phyloP scores from a whole-genome alignment of 306 rosid species.

The Mucuna pruriens region DNA sequence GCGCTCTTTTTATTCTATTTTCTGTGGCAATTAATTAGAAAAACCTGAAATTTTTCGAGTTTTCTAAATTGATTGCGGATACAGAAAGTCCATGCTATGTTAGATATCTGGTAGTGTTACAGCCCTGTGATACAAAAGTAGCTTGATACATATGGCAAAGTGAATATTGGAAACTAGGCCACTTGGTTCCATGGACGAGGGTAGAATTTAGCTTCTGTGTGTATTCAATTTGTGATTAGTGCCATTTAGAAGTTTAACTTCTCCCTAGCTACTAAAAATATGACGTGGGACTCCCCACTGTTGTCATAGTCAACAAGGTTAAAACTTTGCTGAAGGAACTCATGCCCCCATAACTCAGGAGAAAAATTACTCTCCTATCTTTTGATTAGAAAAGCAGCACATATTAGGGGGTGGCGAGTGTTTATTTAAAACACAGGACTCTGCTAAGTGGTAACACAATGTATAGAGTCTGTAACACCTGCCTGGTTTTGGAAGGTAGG shows the following conservation, averaged over 20 bases:
- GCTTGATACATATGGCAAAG: background rate
- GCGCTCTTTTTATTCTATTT: background rate
- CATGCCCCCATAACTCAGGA: background rate
- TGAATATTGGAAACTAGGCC: background rate
- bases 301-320: background rate
- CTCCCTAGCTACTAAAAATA: background rate
- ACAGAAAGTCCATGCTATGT: background rate
- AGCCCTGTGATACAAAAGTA: background rate
- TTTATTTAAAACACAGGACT: background rate
- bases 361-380: background rate
- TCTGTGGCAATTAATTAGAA: conserved; percentile 7
- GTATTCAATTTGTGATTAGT: background rate
- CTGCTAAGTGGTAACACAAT: background rate
- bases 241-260: background rate
- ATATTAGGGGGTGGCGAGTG: background rate
- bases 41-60: conserved; percentile 12
- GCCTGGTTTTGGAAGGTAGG: background rate
- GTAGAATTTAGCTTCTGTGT: background rate
- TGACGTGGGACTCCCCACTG: background rate
- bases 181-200: background rate
- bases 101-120: background rate
- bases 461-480: background rate
- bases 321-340: background rate
- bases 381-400: background rate
- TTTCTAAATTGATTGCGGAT: conserved; percentile 14